Conservation (phyloP, 768 basidiomycete species). For the Serendipita vermifera region DNA sequence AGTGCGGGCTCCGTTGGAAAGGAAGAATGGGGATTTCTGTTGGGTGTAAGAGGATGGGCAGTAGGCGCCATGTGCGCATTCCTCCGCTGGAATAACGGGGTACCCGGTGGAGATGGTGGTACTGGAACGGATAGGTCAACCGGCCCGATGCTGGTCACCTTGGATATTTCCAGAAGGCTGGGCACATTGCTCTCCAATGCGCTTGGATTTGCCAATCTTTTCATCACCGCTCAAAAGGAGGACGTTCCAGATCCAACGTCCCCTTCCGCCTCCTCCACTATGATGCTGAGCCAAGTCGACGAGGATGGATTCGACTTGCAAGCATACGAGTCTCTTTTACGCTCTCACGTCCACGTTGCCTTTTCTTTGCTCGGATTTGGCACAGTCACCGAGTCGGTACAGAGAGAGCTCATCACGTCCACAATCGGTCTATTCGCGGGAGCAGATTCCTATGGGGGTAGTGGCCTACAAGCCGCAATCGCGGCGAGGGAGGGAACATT, state of each 20-base stretch:
- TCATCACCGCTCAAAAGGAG: constrained; percentile 55
- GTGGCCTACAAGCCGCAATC: constrained; percentile 83
- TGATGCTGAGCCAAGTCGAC: background rate
- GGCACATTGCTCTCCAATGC: constrained; percentile 80
- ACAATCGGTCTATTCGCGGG: constrained; percentile 73
- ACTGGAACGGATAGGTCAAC: background rate
- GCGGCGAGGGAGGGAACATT: constrained; percentile 75
- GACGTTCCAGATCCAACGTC: constrained; percentile 37
- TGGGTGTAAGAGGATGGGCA: constrained; percentile 83
- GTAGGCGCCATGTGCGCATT: constrained; percentile 82
- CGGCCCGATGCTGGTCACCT: constrained; percentile 55
- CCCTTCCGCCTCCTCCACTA: constrained; percentile 14
- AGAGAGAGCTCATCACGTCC: constrained; percentile 66
- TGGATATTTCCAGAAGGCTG: constrained; percentile 83
- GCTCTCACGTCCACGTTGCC: constrained; percentile 78
- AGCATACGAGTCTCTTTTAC: constrained; percentile 70
- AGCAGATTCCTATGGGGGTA: constrained; percentile 69
- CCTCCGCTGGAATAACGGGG: constrained; percentile 55
- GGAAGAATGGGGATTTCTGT: constrained; percentile 76
- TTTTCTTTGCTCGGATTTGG: constrained; percentile 71
- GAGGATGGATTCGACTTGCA: constrained; percentile 42
- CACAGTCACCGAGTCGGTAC: constrained; percentile 71
- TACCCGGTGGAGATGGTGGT: background rate
- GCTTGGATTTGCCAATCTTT: constrained; percentile 77
- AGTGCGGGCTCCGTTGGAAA: constrained; percentile 44